Evolutionary conservation across 2,329 filamentous ascomycete species (phyloP).

Genomic region (Fusarium temperatum): DNA sequence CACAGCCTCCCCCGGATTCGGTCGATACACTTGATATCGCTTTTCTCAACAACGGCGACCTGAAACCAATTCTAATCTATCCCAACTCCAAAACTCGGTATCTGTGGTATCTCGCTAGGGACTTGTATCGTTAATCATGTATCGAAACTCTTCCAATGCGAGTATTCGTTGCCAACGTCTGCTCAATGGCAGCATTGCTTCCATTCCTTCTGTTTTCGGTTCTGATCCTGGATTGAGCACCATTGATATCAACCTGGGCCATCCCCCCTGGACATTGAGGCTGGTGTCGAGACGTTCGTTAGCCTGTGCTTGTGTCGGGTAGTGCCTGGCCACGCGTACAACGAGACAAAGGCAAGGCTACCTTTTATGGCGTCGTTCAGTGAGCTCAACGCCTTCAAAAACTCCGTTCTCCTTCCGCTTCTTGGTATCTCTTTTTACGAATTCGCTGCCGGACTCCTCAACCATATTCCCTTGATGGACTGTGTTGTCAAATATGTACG

Average conservation of each 20-base stretch:
- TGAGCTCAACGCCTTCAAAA: not conserved
- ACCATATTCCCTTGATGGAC: constrained; percentile 5
- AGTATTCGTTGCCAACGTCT: not conserved
- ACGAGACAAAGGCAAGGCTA: not conserved
- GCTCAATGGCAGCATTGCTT: not conserved
- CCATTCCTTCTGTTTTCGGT: not conserved
- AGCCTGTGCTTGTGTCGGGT: not conserved
- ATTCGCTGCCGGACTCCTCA: not conserved
- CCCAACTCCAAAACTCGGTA: not conserved
- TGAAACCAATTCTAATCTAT: not conserved
- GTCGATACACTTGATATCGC: not conserved
- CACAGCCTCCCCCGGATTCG: not conserved
- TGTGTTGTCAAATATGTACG: not conserved
- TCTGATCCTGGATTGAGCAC: not conserved
- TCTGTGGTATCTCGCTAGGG: not conserved
- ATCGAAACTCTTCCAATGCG: not conserved
- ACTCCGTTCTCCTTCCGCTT: not conserved
- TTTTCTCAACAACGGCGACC: not conserved
- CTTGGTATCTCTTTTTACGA: not conserved
- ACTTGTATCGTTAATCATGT: not conserved
- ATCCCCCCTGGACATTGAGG: not conserved
- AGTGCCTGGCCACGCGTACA: not conserved
- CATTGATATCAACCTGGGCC: not conserved
- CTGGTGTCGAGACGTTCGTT: not conserved
- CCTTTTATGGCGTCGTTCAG: not conserved